These are phyloP conservation scores for Aspergillus sp. DNA, from an alignment of 2,329 filamentous ascomycete species.

Conservation along the genomic window DNA sequence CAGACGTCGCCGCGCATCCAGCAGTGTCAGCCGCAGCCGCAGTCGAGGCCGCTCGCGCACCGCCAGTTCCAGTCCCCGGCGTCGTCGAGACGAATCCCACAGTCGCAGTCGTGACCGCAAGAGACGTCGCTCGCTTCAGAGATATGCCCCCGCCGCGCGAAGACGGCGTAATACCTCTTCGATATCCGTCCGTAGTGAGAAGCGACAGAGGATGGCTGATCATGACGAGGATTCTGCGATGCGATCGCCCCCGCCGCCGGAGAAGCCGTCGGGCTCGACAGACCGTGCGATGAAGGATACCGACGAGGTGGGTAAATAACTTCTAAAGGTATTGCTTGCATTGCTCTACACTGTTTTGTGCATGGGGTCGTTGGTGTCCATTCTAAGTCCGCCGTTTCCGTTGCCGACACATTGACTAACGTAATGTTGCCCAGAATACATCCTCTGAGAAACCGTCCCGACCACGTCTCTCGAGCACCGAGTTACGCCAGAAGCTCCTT, in stretches of 20 bases:
- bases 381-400: neutral
- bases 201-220: slow-evolving; percentile 41
- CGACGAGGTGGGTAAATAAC: slow-evolving; percentile 33
- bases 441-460: slow-evolving; percentile 7
- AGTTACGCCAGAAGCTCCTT: slow-evolving; percentile 36
- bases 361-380: slow-evolving; percentile 6
- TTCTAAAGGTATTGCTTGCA: slow-evolving; percentile 10
- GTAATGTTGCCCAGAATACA: neutral
- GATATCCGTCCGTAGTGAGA: slow-evolving; percentile 40
- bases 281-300: slow-evolving; percentile 22
- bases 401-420: slow-evolving; percentile 12
- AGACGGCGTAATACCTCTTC: slow-evolving; percentile 43
- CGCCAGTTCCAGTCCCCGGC: neutral
- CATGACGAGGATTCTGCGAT: slow-evolving; percentile 27
- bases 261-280: slow-evolving; percentile 12
- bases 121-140: slow-evolving; percentile 44
- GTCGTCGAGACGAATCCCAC: neutral
- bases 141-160: slow-evolving; percentile 43
- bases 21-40: slow-evolving; percentile 30
- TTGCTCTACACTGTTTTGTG: neutral
- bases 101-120: slow-evolving; percentile 30
- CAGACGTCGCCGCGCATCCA: slow-evolving; percentile 19
- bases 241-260: slow-evolving; percentile 19
- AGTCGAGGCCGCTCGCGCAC: slow-evolving; percentile 21
- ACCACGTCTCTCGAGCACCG: slow-evolving; percentile 27